These are phyloP conservation scores for Actinomucor elegans DNA, from an alignment of 371 early-diverging fungal species.

Conservation along the genomic window DNA sequence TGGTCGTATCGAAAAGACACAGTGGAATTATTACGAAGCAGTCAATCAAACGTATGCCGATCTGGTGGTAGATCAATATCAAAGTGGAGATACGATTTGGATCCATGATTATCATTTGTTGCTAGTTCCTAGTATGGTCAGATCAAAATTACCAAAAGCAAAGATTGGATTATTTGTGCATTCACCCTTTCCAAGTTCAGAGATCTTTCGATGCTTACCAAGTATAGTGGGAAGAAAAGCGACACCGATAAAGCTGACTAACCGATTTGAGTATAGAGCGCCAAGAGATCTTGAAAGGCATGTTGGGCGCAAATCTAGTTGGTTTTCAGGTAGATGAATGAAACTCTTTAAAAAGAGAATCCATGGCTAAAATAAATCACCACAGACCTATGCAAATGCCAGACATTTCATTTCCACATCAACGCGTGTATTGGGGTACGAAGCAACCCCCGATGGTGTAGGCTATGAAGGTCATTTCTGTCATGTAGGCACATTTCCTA, in stretches of 20 bases:
- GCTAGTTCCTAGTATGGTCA: slow-evolving; percentile 85
- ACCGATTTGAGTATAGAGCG: slow-evolving; percentile 55
- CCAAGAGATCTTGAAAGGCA: slow-evolving; percentile 87
- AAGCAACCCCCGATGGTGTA: slow-evolving; percentile 84
- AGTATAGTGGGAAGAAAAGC: too few relatives aligned
- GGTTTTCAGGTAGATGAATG: slow-evolving; percentile 79
- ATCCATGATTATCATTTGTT: slow-evolving; percentile 98
- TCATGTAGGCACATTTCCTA: slow-evolving; percentile 90
- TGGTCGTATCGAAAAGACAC: slow-evolving; percentile 60
- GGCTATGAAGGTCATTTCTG: slow-evolving; percentile 75
- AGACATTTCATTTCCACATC: slow-evolving; percentile 95
- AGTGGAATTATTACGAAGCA: slow-evolving; percentile 83
- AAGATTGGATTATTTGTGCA: slow-evolving; percentile 96
- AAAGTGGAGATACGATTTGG: slow-evolving; percentile 93
- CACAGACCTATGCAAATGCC: slow-evolving; percentile 90
- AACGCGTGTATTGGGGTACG: slow-evolving; percentile 86
- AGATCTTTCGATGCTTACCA: slow-evolving; percentile 92
- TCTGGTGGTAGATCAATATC: slow-evolving; percentile 66
- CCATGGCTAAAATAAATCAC: not conserved
- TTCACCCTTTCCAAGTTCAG: slow-evolving; percentile 95
- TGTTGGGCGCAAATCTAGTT: slow-evolving; percentile 88
- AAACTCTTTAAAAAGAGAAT: not conserved
- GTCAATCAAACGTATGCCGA: slow-evolving; percentile 87
- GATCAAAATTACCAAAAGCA: slow-evolving; percentile 75
- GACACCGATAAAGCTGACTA: slow-evolving; percentile 13